Evolutionary conservation across 2,329 filamentous ascomycete species (phyloP).

Genomic region (Hirsutella minnesotensis): DNA sequence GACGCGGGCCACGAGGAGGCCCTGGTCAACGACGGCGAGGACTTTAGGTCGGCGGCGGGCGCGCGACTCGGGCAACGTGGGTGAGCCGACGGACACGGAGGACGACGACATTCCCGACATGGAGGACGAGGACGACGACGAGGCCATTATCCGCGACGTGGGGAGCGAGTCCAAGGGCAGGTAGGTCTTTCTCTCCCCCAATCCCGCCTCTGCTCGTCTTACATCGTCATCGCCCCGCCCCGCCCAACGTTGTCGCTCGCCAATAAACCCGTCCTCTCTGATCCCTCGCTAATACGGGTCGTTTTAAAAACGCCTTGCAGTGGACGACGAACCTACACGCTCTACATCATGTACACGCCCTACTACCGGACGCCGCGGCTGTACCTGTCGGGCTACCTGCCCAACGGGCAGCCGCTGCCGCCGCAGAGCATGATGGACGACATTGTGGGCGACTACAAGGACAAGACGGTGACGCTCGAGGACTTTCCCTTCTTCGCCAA

Average conservation of each 20-base stretch:
- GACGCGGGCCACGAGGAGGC: slow-evolving; percentile 79
- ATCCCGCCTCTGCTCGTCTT: not conserved
- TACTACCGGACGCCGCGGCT: slow-evolving; percentile 94
- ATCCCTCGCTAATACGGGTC: too few relatives aligned
- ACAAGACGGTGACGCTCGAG: slow-evolving; percentile 96
- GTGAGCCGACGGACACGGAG: slow-evolving; percentile 56
- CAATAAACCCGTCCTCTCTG: too few relatives aligned
- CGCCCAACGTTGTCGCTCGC: too few relatives aligned
- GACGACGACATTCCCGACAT: slow-evolving; percentile 95
- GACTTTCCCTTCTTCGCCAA: slow-evolving; percentile 93
- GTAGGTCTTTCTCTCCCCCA: slow-evolving; percentile 17
- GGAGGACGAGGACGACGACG: slow-evolving; percentile 95
- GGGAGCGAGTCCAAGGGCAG: slow-evolving; percentile 33
- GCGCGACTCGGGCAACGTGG: slow-evolving; percentile 75
- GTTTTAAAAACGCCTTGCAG: slow-evolving; percentile 32
- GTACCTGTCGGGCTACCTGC: slow-evolving; percentile 83
- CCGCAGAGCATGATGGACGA: slow-evolving; percentile 91
- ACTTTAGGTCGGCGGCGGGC: slow-evolving; percentile 35
- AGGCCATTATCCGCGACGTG: slow-evolving; percentile 84
- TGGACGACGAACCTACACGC: slow-evolving; percentile 81
- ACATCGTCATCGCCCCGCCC: too few relatives aligned
- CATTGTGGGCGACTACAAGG: slow-evolving; percentile 91
- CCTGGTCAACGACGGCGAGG: slow-evolving; percentile 69
- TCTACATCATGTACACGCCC: slow-evolving; percentile 96
- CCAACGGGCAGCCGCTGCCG: slow-evolving; percentile 67